Base-by-base conservation (phyloP, 164 flowering plant species). In the Chloranthus sessilifolius region DNA sequence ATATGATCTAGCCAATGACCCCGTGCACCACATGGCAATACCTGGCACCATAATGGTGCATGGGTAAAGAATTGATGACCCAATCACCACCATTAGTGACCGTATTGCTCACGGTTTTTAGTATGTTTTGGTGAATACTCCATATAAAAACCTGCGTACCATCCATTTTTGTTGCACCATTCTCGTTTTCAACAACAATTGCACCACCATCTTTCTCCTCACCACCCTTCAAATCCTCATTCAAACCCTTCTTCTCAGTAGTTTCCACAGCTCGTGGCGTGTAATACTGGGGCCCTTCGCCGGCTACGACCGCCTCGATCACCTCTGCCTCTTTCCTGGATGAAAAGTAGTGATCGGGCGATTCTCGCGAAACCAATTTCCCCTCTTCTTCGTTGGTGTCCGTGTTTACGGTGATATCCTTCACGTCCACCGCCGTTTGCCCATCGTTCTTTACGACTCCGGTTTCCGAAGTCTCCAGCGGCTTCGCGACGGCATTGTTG, bases 311-410 rank as follows among this genome's bases (percentile, higher is more conserved):
- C 14, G 52, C 36, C 9, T 60, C 52, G 0, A 31, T 20, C 15
- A 24, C 48, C 4, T 53, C 64, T 10, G 41, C 59, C 2, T 61
- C 64, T 31, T 61, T 61, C 64, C 64, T 53, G 6, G 64, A 53
- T 21, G 58, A 53, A 24, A 53, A 53, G 21, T 30, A 61, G 9
- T 34, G 53, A 34, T 61, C 43, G 0, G 64, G 59, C 2, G 54
- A 61, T 1, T 30, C 40, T 0, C 36, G 39, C 2, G 33, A 27
- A 20, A 57, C 16, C 30, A 21, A 8, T 38, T 43, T 52, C n/a
- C 47, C 47, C 16, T n/a, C 28, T 14, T 40, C 45, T 24, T 46
- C 50, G 5, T 39, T 33, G 28, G 4, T 3, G 7, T 36, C 53
- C 10, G 17, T 11, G 20, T 39, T 59, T 15, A 20, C 57, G 3